Base-by-base conservation (phyloP, 129 eudicot genomes). In the Lactuca saligna region DNA sequence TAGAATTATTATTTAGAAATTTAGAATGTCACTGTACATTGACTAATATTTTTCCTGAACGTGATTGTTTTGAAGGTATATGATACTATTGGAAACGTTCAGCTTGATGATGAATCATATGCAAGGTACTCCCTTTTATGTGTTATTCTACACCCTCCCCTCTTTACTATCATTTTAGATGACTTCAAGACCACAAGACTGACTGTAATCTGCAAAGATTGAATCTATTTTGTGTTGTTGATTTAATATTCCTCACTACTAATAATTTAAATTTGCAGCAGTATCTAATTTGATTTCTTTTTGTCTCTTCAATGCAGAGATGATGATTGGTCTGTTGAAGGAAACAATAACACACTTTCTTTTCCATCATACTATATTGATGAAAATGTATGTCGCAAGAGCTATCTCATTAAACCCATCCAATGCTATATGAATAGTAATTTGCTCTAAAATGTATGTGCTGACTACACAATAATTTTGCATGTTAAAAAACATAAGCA, bases 341-440 rank as follows among this genome's bases (percentile, higher is more conserved):
- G 91, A 62, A 83, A 81, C 57, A 85, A 72, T 61, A 91, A 83
- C 69, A 84, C 89, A 4, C 82, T 91, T 69, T 84, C 98, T 59
- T 93, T 89, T 68, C 98, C 98, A 50, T 85, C 96, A 61, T 93
- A 93, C 71, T 93, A 93, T 79, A 93, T 93, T 44, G 98, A 93
- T 83, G 98, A 93, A 87, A 87, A 89, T 89, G 98, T 93, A 87
- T 82, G 94, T 79, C 66, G 49, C 72, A 29, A 29, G 65, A 65
- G 51, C 25, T 31, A 74, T 66, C 17, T 25, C 17, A 6, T 20
- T 42, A 12, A 64, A 61, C 39, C 51, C 17, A 46, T 65, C 29
- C 65, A 65, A 74, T 46, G 41, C 17, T 57, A 29, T 44, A 7
- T 57, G 54, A 15, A 14, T 53, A 72, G 16, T 63, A 9, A 63